Conservation (phyloP, 176 grass and related monocot genomes). For the Tuctoria greenei region DNA sequence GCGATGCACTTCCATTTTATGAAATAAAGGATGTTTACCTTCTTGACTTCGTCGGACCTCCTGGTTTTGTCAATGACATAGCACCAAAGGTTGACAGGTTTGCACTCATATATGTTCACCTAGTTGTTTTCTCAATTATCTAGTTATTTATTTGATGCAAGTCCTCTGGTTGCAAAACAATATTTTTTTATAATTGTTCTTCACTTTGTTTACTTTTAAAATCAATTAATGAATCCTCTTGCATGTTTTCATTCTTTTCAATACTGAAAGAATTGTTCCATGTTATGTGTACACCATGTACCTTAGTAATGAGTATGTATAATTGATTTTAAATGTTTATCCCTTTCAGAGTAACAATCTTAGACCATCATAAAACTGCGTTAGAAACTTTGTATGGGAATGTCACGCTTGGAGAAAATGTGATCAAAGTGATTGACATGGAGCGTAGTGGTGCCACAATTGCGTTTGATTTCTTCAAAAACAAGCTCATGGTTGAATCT, state of each 20-base stretch:
- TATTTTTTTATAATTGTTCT: not conserved
- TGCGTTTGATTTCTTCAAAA: slow-evolving; percentile 85
- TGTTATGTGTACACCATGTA: not conserved
- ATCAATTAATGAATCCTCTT: not conserved
- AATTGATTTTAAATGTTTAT: slow-evolving; percentile 2
- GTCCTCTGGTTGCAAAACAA: not conserved
- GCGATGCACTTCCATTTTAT: slow-evolving; percentile 62
- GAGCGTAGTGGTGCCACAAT: slow-evolving; percentile 88
- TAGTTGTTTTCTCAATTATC: not conserved
- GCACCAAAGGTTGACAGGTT: slow-evolving; percentile 77
- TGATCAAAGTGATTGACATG: slow-evolving; percentile 89
- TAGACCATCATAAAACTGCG: slow-evolving; percentile 97
- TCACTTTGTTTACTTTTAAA: not conserved
- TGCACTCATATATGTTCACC: not conserved
- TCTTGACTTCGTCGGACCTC: slow-evolving; percentile 86
- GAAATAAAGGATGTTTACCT: slow-evolving; percentile 86
- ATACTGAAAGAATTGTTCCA: not conserved
- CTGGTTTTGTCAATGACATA: slow-evolving; percentile 76
- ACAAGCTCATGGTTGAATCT: slow-evolving; percentile 49
- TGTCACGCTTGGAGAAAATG: slow-evolving; percentile 55
- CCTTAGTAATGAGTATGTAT: not conserved
- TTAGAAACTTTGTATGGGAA: slow-evolving; percentile 62
- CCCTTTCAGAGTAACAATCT: slow-evolving; percentile 66
- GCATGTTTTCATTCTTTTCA: not conserved
- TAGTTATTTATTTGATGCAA: not conserved